Evolutionary conservation across 352 stramenopile genomes (phyloP), one percentile per base, ranked within the genome.

Genomic region (Phytophthora idaei): DNA sequence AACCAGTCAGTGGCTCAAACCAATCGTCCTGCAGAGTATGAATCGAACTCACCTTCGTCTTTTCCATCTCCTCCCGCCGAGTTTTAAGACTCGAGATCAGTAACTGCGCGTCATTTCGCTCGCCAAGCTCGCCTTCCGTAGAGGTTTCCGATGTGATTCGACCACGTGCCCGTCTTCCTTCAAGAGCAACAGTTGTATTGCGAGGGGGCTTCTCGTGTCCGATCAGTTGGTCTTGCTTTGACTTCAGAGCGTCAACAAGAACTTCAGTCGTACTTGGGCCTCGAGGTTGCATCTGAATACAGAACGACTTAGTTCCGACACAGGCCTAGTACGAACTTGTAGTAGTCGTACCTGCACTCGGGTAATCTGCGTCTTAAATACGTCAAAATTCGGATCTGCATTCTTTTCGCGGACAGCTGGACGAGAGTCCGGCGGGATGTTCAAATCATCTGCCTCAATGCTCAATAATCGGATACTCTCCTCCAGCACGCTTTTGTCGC

Each of bases 321-420:
- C n/a, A 45, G 12, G 2, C 37, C 46, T 17, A 37, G 36, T 45
- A 41, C 29, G 45, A 46, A 44, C 27, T 39, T 50, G 1, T 17
- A 48, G 37, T 15, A 52, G 12, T 60, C 55, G 29, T 63, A 90
- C 84, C 78, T 92, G 83, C 61, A 92, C 79, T 17, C 89, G 83
- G 8, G 85, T 94, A 67, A 96, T 96, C 51, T 93, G 82, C 1
- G 89, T 61, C 66, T 93, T 90, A 75, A 85, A 96, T 12, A 90
- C 83, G 60, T 95, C 83, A 49, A 96, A 96, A 12, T 62, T 62
- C 5, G 73, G 56, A 32, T 91, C 73, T 32, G 53, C 45, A 45
- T 68, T 51, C 17, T 71, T 60, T 46, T 81, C 73, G 34, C 72
- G 59, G 21, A 94, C 78, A 64, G 81, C 61, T 21, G 87, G 82